Evolutionary conservation across 106 monocot genomes (phyloP).

Genomic region (Dendrobium officinale): DNA sequence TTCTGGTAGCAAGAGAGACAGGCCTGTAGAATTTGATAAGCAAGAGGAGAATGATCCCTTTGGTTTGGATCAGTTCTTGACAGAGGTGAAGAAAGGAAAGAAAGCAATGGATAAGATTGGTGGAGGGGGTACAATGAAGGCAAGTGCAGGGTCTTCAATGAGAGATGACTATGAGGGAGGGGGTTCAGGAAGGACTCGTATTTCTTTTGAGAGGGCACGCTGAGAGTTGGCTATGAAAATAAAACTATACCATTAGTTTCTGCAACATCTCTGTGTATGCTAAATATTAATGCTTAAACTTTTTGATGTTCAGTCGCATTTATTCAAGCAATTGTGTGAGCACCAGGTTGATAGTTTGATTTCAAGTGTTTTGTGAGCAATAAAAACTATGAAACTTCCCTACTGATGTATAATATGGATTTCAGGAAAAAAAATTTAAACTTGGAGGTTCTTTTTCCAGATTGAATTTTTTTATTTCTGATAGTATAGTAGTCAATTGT

Average conservation of each 20-base stretch:
- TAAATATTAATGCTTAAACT: not conserved
- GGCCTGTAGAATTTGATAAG: slow-evolving; percentile 89
- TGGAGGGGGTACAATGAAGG: slow-evolving; percentile 93
- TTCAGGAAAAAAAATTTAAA: not conserved
- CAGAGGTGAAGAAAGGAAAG: slow-evolving; percentile 96
- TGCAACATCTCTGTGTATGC: not conserved
- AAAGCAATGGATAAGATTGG: slow-evolving; percentile 96
- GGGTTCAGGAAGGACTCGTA: slow-evolving; percentile 80
- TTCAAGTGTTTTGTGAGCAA: not conserved
- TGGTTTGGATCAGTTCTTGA: slow-evolving; percentile 94
- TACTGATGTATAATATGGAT: not conserved
- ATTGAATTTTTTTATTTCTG: no score
- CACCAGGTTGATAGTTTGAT: not conserved
- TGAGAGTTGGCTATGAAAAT: not conserved
- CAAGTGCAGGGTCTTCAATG: slow-evolving; percentile 83
- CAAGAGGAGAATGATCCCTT: slow-evolving; percentile 93
- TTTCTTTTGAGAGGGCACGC: slow-evolving; percentile 66
- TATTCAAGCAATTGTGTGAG: not conserved
- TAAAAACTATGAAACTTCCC: not conserved
- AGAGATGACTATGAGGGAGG: slow-evolving; percentile 87
- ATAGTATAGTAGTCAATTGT: no score
- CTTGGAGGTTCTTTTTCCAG: no score
- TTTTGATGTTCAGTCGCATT: not conserved
- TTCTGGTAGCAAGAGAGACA: slow-evolving; percentile 71
- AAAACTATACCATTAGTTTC: not conserved